Conservation (phyloP, 2,329 filamentous ascomycete species). For the Ophiosphaerella korrae region DNA sequence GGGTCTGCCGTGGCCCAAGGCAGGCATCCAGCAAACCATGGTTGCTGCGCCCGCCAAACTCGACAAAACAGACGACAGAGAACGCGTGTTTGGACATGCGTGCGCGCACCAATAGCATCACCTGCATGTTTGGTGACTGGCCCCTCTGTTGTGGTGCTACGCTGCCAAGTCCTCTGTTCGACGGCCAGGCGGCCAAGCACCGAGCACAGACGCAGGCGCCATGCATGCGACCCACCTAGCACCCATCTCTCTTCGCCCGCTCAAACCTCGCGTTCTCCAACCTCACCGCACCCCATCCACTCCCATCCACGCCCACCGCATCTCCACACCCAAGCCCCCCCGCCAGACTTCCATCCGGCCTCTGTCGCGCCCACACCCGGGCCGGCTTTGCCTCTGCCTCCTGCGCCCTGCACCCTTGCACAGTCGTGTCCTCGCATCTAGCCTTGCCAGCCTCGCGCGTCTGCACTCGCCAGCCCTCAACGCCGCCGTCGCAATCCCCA, state of each 20-base stretch:
- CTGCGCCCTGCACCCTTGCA: conserved; percentile 6
- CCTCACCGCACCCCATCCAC: conserved; percentile 6
- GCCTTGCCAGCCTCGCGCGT: conserved; percentile 26
- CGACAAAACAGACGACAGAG: too few relatives aligned
- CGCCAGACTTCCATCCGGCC: conserved; percentile 16
- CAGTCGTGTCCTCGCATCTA: conserved; percentile 23
- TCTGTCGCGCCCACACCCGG: conserved; percentile 31
- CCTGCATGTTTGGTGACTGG: too few relatives aligned
- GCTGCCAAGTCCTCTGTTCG: too few relatives aligned
- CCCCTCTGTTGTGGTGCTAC: too few relatives aligned
- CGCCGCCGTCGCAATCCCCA: conserved; percentile 22
- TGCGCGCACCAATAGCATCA: too few relatives aligned
- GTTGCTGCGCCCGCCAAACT: too few relatives aligned
- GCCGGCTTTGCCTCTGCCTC: conserved; percentile 17
- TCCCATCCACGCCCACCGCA: conserved; percentile 8
- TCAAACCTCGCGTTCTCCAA: conserved; percentile 18
- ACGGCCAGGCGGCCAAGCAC: conserved; percentile 8
- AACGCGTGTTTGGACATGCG: too few relatives aligned
- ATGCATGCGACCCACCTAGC: conserved; percentile 15
- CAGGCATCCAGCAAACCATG: too few relatives aligned
- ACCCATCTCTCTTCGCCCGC: conserved; percentile 11
- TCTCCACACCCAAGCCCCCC: background rate
- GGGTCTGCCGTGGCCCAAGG: conserved; percentile 2
- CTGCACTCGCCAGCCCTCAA: conserved; percentile 14
- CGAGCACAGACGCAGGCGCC: conserved; percentile 3